phyloP scores from a whole-genome alignment of 108 stramenopile species.

The Nitzschia putrida region DNA sequence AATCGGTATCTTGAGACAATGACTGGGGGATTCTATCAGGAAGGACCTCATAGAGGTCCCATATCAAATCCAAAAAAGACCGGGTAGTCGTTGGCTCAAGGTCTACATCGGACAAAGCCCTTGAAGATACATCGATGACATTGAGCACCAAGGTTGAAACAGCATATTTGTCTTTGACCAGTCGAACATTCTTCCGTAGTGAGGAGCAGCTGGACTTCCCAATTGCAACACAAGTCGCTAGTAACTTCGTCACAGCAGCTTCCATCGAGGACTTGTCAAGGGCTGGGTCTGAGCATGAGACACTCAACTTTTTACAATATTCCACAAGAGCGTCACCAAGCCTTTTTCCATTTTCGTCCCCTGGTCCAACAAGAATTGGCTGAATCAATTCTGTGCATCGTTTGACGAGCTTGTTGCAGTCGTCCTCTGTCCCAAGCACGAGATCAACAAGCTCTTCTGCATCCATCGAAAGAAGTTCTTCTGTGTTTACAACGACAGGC shows the following conservation, averaged over 20 bases:
- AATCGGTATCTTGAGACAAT: background rate
- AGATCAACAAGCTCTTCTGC: conserved; percentile 21
- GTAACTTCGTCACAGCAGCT: background rate
- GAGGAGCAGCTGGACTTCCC: conserved; percentile 38
- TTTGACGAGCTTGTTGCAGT: conserved; percentile 3
- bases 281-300: background rate
- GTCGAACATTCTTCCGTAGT: conserved; percentile 22
- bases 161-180: conserved; percentile 32
- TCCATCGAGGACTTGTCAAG: background rate
- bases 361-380: conserved; percentile 17
- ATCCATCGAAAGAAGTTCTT: conserved; percentile 30
- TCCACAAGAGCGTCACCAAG: conserved; percentile 14
- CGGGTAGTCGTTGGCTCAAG: background rate
- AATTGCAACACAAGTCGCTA: conserved; percentile 23
- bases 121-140: conserved; percentile 8
- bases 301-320: conserved; percentile 15
- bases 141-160: conserved; percentile 30
- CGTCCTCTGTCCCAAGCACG: conserved; percentile 4
- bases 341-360: background rate
- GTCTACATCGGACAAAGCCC: background rate
- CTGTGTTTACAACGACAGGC: conserved; percentile 18
- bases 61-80: conserved; percentile 32
- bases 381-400: conserved; percentile 24
- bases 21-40: conserved; percentile 23
- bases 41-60: conserved; percentile 48